phyloP scores from a whole-genome alignment of 108 stramenopile species.

The Nannochloropsis salina region DNA sequence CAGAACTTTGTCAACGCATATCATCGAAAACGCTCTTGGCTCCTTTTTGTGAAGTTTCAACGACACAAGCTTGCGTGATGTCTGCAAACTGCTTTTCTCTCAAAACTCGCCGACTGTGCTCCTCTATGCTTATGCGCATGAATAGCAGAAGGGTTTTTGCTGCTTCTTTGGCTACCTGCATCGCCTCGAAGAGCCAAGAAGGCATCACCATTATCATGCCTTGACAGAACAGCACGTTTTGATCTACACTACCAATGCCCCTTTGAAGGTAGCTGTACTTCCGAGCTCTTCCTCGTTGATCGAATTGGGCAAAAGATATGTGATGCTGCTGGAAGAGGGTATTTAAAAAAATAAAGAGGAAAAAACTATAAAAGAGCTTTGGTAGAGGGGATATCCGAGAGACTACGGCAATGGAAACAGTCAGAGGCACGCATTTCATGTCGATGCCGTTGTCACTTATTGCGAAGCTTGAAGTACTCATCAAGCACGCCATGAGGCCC shows the following conservation, averaged over 20 bases:
- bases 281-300: neutral
- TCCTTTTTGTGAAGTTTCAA: no score
- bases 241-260: neutral
- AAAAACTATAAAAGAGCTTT: no score
- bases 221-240: neutral
- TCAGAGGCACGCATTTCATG: slow-evolving; percentile 67
- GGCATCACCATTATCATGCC: neutral
- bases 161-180: neutral
- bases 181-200: neutral
- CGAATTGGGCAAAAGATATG: neutral
- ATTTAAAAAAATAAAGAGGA: neutral
- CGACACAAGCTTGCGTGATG: no score
- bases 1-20: no score
- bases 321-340: neutral
- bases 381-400: neutral
- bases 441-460: slow-evolving; percentile 74
- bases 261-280: neutral
- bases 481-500: slow-evolving; percentile 57
- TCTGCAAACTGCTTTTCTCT: neutral
- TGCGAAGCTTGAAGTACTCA: slow-evolving; percentile 70
- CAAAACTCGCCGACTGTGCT: neutral
- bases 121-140: neutral
- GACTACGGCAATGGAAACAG: slow-evolving; percentile 28
- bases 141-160: neutral
- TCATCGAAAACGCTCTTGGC: no score